Percentiles rank a stretch among this genome's conserved stretches.
Conservation (phyloP, 768 basidiomycete species). For the Tricholomella constricta region DNA sequence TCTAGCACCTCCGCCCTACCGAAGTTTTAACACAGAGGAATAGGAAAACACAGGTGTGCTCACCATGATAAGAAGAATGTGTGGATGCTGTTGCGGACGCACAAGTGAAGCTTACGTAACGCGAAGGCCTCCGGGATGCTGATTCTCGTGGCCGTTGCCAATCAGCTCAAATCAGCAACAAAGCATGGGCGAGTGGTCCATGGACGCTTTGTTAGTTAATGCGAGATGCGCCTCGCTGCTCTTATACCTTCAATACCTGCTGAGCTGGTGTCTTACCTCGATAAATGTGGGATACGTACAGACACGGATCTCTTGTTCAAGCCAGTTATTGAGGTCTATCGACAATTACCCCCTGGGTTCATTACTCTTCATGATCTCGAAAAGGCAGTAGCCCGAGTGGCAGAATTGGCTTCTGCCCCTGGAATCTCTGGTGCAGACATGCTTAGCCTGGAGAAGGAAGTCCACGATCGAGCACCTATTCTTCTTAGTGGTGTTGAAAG, state of each 20-base stretch:
- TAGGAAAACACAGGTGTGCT: background rate
- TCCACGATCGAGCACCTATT: conserved; percentile 17
- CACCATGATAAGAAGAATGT: conserved; percentile 13
- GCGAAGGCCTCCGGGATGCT: conserved; percentile 18
- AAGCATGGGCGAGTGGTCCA: background rate
- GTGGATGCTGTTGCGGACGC: conserved; percentile 8
- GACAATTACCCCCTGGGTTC: conserved; percentile 49
- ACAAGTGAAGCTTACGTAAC: conserved; percentile 16
- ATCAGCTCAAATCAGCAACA: background rate
- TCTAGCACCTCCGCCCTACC: conserved; percentile 77
- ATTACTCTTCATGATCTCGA: conserved; percentile 52
- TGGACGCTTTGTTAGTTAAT: no score
- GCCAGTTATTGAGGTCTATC: conserved; percentile 50
- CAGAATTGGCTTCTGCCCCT: conserved; percentile 45
- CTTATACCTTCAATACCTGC: conserved; percentile 41
- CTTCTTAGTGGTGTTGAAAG: conserved; percentile 43
- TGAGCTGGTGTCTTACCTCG: conserved; percentile 48
- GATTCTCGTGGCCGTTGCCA: conserved; percentile 3
- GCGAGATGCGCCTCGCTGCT: conserved; percentile 42
- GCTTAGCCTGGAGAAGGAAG: conserved; percentile 22
- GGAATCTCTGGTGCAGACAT: conserved; percentile 38
- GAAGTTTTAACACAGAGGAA: background rate
- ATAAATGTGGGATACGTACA: conserved; percentile 51
- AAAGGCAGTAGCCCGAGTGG: conserved; percentile 38
- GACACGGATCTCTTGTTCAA: conserved; percentile 60